Evolutionary conservation across 257 asterid genomes (phyloP).

Genomic region (Gentiana dahurica): DNA sequence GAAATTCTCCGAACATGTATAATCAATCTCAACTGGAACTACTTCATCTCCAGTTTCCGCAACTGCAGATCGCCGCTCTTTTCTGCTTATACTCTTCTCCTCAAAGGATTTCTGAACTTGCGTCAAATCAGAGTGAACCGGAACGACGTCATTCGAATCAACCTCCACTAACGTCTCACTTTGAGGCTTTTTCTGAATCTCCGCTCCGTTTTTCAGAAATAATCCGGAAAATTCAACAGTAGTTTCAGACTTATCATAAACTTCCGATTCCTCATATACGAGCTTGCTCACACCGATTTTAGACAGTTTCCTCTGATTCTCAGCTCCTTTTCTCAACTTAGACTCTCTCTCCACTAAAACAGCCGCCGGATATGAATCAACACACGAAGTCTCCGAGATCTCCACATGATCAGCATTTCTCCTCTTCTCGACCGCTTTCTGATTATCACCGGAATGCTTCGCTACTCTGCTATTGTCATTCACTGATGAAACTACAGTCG

Average conservation of each 20-base stretch:
- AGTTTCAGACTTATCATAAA: constrained; percentile 10
- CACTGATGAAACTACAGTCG: constrained; percentile 10
- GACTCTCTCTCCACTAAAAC: constrained; percentile 21
- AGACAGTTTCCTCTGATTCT: constrained; percentile 19
- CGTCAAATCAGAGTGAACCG: constrained; percentile 19
- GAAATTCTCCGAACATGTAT: constrained; percentile 73
- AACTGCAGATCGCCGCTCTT: constrained; percentile 13
- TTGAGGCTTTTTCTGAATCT: neutral
- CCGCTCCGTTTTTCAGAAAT: constrained; percentile 15
- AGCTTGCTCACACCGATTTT: constrained; percentile 19
- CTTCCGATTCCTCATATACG: constrained; percentile 18
- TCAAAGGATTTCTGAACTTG: constrained; percentile 10
- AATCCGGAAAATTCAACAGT: constrained; percentile 9
- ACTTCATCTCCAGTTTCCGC: constrained; percentile 7
- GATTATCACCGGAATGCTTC: constrained; percentile 32
- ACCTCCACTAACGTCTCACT: constrained; percentile 11
- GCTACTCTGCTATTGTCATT: constrained; percentile 19
- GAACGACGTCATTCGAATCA: constrained; percentile 18
- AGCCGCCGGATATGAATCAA: constrained; percentile 58
- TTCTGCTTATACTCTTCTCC: constrained; percentile 20
- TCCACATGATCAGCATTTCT: constrained; percentile 22
- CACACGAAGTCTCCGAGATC: constrained; percentile 75
- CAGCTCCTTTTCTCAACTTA: constrained; percentile 19
- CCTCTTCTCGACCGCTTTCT: constrained; percentile 4
- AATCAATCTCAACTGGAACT: constrained; percentile 30